A percentile compares a stretch with the other conserved stretches of the same genome.
Evolutionary conservation across 2,329 filamentous ascomycete genomes (phyloP).

Genomic region (Cordyceps militaris): DNA sequence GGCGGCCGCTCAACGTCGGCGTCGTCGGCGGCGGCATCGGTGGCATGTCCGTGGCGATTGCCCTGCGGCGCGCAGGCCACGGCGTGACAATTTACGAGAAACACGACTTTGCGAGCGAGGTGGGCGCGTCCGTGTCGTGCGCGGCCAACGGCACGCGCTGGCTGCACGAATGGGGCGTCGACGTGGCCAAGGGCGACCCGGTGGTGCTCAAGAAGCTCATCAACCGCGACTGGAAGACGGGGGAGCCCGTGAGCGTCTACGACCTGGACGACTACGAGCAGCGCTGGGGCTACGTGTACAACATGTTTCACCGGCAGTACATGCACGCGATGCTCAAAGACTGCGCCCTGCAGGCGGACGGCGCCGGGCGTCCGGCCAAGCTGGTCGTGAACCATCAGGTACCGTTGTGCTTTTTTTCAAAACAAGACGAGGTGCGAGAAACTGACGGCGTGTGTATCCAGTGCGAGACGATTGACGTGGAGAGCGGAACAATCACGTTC

Average conservation of each 20-base stretch:
- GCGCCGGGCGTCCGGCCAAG: conserved; percentile 45
- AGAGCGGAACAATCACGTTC: conserved; percentile 44
- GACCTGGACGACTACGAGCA: conserved; percentile 58
- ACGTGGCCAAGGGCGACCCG: conserved; percentile 56
- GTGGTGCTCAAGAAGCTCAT: conserved; percentile 61
- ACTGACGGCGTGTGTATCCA: too few species aligned
- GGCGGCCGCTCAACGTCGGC: conserved; percentile 38
- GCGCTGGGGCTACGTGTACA: conserved; percentile 57
- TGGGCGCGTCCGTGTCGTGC: conserved; percentile 60
- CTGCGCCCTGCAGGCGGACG: conserved; percentile 44
- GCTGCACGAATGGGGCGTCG: conserved; percentile 62
- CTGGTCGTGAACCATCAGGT: conserved; percentile 51
- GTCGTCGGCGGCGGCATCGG: conserved; percentile 43
- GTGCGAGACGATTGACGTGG: conserved; percentile 46
- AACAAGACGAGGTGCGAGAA: background rate
- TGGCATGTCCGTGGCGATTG: conserved; percentile 39
- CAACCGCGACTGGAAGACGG: conserved; percentile 63
- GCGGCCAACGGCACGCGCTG: conserved; percentile 64
- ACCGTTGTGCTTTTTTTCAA: background rate
- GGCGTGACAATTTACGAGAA: conserved; percentile 57
- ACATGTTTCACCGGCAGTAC: conserved; percentile 63
- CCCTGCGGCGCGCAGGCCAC: conserved; percentile 41
- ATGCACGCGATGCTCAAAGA: conserved; percentile 64
- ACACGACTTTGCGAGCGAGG: conserved; percentile 59
- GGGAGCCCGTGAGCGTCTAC: conserved; percentile 57